Evolutionary conservation across 768 basidiomycete genomes (phyloP), one percentile per base, ranked within the genome.

Genomic region (Psilocybe cyanescens): DNA sequence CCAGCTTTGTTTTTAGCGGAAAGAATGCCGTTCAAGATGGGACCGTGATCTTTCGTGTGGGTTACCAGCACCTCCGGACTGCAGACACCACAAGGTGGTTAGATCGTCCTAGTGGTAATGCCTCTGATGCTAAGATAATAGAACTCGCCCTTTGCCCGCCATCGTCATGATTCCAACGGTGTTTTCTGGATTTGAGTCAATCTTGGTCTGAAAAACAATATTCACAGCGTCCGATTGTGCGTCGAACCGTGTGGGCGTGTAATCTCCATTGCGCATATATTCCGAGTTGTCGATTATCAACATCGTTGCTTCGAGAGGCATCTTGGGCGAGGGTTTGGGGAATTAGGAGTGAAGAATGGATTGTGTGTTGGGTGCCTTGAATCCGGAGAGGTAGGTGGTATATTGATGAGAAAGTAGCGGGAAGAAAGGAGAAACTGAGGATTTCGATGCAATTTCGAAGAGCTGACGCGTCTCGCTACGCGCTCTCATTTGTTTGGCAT

Each of bases 261-360:
- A 96, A 76, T 96, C 95, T 9, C 95, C 94, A 71, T 97, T 97
- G 59, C 95, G 87, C 90, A 97, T 97, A 77, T 90, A 96, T 76
- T 96, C 94, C 2, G 95, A 97, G 74, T 98, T 98, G 86, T 99
- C 97, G 63, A 99, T 88, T 12, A 99, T 82, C 79, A 99, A 88
- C 88, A 99, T 95, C 24, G 95, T 97, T 44, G 97, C 96, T 87
- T 99, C 96, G 71, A 97, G 85, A 67, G 94, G 93, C 95, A 97
- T 97, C 60, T 73, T 87, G 81, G 61, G 62, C 39, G 52, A 51
- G 47, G 35, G 55, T 62, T 45, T 45, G 17, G 11, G n/a, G 12
- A 5, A 11, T 39, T 48, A 29, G 29, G 33, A 6, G 14, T 19
- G 17, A 24, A 49, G 16, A 4, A 28, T 17, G 8, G 35, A 28